These are phyloP conservation scores for Eucalyptus fibrosa DNA, from an alignment of 345 rosid species.

Conservation along the genomic window DNA sequence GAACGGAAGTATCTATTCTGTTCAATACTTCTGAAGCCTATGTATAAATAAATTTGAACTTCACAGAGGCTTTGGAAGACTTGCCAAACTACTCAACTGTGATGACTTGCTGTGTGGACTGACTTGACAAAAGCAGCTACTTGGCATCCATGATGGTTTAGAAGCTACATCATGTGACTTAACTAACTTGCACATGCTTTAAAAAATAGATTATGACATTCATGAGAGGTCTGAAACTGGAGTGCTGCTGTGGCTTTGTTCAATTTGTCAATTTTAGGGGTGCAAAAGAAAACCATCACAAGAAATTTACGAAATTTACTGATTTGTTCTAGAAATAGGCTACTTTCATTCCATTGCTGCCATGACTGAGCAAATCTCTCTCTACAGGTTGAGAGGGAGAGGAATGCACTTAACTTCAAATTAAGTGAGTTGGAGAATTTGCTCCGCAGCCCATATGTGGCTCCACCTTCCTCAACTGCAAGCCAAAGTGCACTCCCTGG, in stretches of 20 bases:
- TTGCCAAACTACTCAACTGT: not conserved
- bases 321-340: not conserved
- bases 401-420: slow-evolving; percentile 47
- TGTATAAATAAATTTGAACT: not conserved
- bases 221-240: not conserved
- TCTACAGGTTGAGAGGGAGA: slow-evolving; percentile 68
- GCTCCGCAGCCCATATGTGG: slow-evolving; percentile 42
- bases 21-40: not conserved
- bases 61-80: not conserved
- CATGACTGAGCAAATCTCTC: not conserved
- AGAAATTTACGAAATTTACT: not conserved
- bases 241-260: not conserved
- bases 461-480: slow-evolving; percentile 10
- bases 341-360: not conserved
- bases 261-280: not conserved
- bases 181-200: not conserved
- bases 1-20: not conserved
- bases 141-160: not conserved
- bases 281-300: not conserved
- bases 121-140: not conserved
- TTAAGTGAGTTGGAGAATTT: slow-evolving; percentile 51
- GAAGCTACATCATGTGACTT: not conserved
- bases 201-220: not conserved
- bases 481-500: slow-evolving; percentile 9
- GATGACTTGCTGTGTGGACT: not conserved